phyloP scores from a whole-genome alignment of 2,329 filamentous ascomycete species.

The Fusarium chaquense region DNA sequence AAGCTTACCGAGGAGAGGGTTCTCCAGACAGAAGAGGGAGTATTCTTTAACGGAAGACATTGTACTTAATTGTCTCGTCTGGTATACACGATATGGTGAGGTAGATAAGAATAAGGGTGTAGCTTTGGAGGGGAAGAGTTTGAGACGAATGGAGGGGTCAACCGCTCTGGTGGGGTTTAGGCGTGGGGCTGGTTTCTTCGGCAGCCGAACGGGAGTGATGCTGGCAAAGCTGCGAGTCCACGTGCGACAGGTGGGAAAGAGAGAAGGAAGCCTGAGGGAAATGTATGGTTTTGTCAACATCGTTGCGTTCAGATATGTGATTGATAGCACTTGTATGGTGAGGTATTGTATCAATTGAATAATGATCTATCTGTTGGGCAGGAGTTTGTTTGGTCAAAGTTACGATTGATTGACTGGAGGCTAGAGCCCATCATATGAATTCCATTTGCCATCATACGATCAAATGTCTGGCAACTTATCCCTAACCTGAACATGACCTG shows the following conservation, averaged over 20 bases:
- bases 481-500: conserved; percentile 3
- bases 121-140: conserved; percentile 46
- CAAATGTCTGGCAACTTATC: conserved; percentile 8
- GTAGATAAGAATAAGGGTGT: conserved; percentile 23
- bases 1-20: conserved; percentile 87
- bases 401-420: background rate
- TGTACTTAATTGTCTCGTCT: conserved; percentile 49
- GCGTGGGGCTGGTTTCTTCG: conserved; percentile 42
- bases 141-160: conserved; percentile 47
- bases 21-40: conserved; percentile 93
- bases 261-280: conserved; percentile 22
- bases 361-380: background rate
- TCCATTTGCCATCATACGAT: conserved; percentile 29
- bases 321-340: background rate
- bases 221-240: conserved; percentile 44
- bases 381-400: conserved; percentile 9
- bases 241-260: conserved; percentile 33
- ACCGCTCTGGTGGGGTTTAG: conserved; percentile 42
- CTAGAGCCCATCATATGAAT: conserved; percentile 1
- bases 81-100: conserved; percentile 18
- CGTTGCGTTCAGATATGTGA: background rate
- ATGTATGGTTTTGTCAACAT: conserved; percentile 31
- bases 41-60: conserved; percentile 86
- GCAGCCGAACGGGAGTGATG: conserved; percentile 42
- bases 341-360: background rate